A percentile compares a stretch with the other conserved stretches of the same genome.
These are phyloP conservation scores for Parmelia sp. DNA, from an alignment of 495 filamentous ascomycete species.

Conservation along the genomic window DNA sequence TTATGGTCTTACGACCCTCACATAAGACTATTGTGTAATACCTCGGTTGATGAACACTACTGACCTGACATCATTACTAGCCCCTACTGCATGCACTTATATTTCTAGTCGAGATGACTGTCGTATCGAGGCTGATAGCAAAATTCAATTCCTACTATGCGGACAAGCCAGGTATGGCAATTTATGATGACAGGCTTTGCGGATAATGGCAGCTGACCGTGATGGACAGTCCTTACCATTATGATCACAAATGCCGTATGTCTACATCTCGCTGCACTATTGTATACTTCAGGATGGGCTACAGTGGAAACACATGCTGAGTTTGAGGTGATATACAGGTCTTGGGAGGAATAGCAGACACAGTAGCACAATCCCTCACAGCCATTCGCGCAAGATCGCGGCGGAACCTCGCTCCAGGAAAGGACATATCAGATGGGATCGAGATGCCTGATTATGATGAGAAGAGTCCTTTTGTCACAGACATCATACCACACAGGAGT, in stretches of 20 bases:
- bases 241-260: slow-evolving; percentile 96
- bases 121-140: slow-evolving; percentile 69
- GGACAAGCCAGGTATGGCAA: slow-evolving; percentile 63
- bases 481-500: slow-evolving; percentile 57
- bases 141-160: slow-evolving; percentile 94
- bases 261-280: slow-evolving; percentile 15
- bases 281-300: neutral
- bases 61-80: slow-evolving; percentile 43
- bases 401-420: slow-evolving; percentile 47
- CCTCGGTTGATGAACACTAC: slow-evolving; percentile 8
- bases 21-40: slow-evolving; percentile 10
- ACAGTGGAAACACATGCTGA: slow-evolving; percentile 6
- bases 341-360: slow-evolving; percentile 89
- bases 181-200: slow-evolving; percentile 6
- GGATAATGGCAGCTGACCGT: slow-evolving; percentile 28
- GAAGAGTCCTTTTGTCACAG: slow-evolving; percentile 62
- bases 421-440: slow-evolving; percentile 71
- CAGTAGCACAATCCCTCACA: slow-evolving; percentile 88
- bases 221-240: slow-evolving; percentile 73
- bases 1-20: slow-evolving; percentile 17
- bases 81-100: slow-evolving; percentile 81
- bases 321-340: slow-evolving; percentile 40
- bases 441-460: slow-evolving; percentile 86
- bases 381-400: slow-evolving; percentile 63
- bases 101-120: slow-evolving; percentile 80